These are phyloP conservation scores for Aspergillus luchuensis DNA, from an alignment of 2,329 filamentous ascomycete genomes.

Conservation along the genomic window DNA sequence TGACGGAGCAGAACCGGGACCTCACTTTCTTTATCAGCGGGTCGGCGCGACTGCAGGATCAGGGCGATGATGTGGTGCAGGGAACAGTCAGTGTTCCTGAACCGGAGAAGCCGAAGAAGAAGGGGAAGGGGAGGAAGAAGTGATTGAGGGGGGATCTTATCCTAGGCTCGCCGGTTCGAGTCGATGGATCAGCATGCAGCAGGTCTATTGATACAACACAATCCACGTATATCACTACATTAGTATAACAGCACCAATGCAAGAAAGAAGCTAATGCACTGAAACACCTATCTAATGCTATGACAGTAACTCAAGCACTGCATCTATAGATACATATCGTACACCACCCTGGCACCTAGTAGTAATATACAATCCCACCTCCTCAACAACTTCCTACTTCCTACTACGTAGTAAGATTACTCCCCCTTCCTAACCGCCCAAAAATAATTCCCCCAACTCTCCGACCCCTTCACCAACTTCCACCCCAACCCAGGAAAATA, in stretches of 20 bases:
- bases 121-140: constrained; percentile 30
- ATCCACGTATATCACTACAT: background rate
- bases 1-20: constrained; percentile 85
- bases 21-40: constrained; percentile 84
- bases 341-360: background rate
- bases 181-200: background rate
- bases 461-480: constrained; percentile 78
- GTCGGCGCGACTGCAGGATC: constrained; percentile 73
- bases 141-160: background rate
- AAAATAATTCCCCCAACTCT: constrained; percentile 93
- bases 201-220: background rate
- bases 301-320: too few species aligned
- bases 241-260: background rate
- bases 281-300: background rate
- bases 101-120: constrained; percentile 47
- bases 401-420: constrained; percentile 13
- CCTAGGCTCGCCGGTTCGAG: background rate
- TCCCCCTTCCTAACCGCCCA: constrained; percentile 71
- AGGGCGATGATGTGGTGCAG: constrained; percentile 72
- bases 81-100: constrained; percentile 70
- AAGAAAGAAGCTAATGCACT: background rate
- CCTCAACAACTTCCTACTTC: background rate
- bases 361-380: background rate
- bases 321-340: background rate
- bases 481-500: constrained; percentile 91